Conservation (phyloP, 352 stramenopile genomes). For the Globisporangium middletonii region DNA sequence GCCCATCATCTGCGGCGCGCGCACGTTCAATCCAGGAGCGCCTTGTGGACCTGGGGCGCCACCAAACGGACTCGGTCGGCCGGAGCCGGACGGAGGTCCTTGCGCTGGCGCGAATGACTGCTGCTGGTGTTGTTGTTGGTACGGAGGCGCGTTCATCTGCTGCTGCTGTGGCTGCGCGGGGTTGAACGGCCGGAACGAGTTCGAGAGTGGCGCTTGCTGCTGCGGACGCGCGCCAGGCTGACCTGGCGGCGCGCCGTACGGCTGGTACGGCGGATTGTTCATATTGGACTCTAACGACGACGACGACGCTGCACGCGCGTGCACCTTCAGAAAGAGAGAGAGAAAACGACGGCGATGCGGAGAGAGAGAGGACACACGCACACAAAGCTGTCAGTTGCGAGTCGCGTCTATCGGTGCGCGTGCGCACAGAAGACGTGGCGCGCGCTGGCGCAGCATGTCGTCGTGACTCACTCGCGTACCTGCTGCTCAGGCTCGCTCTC, state of each 20-base stretch:
- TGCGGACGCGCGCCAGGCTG: slow-evolving; percentile 22
- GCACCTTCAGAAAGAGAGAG: not conserved
- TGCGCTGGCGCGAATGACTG: slow-evolving; percentile 14
- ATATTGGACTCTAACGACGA: slow-evolving; percentile 8
- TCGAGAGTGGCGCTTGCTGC: slow-evolving; percentile 25
- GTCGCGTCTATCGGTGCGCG: not conserved
- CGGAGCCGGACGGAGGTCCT: slow-evolving; percentile 10
- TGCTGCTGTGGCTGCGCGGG: slow-evolving; percentile 27
- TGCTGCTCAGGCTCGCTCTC: slow-evolving; percentile 4
- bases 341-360: not conserved
- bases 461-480: not conserved
- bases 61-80: slow-evolving; percentile 22
- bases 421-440: not conserved
- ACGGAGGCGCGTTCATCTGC: slow-evolving; percentile 24
- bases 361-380: not conserved
- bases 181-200: slow-evolving; percentile 67
- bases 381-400: no score
- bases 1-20: slow-evolving; percentile 14
- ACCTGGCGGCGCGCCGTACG: slow-evolving; percentile 36
- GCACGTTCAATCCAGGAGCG: slow-evolving; percentile 22
- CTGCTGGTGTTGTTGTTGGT: slow-evolving; percentile 9
- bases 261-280: slow-evolving; percentile 39
- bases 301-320: slow-evolving; percentile 2
- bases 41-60: slow-evolving; percentile 22
- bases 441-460: not conserved